Conservation (phyloP, 1,284 basidiomycete genomes). For the Boletellus dicymbophilus region DNA sequence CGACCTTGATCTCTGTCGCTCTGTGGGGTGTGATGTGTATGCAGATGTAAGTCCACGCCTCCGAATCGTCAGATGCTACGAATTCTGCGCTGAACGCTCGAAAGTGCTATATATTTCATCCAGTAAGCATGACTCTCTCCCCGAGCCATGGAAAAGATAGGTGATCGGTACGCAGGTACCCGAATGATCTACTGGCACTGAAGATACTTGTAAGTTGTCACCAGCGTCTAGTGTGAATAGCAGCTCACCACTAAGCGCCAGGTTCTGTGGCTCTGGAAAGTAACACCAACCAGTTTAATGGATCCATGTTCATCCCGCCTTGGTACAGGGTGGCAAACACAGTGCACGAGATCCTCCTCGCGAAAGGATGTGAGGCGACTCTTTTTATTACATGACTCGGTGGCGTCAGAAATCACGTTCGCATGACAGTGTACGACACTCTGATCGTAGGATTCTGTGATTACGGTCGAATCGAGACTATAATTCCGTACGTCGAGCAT, state of each 20-base stretch:
- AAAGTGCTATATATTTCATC: slow-evolving; percentile 2
- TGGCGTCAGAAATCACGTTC: background rate
- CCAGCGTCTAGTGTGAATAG: background rate
- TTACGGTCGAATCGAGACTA: background rate
- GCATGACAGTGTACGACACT: background rate
- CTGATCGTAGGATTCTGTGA: background rate
- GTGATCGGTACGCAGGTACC: background rate
- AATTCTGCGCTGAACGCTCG: background rate
- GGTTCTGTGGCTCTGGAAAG: background rate
- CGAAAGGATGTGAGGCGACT: background rate
- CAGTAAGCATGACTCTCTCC: slow-evolving; percentile 1
- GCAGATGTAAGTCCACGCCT: too few relatives aligned
- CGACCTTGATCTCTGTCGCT: slow-evolving; percentile 8
- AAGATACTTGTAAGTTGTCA: background rate
- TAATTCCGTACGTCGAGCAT: background rate
- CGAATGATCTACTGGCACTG: background rate
- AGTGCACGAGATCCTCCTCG: background rate
- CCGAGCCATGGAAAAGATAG: background rate
- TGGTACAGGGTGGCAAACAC: background rate
- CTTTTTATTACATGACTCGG: background rate
- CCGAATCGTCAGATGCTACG: background rate
- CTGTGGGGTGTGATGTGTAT: slow-evolving; percentile 9
- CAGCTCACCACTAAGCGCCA: background rate
- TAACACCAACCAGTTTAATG: background rate
- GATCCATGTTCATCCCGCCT: background rate